Evolutionary conservation across 805 yeast species (phyloP).

Genomic region (Pichia pseudocactophila): DNA sequence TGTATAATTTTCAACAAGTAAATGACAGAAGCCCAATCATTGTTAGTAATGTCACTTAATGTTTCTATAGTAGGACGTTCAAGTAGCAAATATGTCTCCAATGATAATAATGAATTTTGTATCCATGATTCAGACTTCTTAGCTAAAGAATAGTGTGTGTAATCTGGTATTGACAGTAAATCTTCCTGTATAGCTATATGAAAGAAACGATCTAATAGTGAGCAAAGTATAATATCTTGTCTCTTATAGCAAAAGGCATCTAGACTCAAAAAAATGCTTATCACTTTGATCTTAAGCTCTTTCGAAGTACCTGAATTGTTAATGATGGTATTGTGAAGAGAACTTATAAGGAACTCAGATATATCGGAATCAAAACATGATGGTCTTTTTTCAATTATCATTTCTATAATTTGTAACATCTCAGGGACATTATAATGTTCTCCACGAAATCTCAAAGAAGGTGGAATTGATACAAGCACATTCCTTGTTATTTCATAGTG

Average conservation of each 20-base stretch:
- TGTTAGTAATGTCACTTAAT: too few species aligned
- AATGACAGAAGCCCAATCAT: too few species aligned
- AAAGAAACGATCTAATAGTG: slow-evolving; percentile 2
- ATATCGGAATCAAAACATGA: not conserved
- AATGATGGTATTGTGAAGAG: slow-evolving; percentile 3
- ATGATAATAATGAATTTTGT: slow-evolving; percentile 1
- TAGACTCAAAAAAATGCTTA: too few species aligned
- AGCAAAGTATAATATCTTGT: not conserved
- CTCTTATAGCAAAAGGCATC: too few species aligned
- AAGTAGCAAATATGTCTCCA: not conserved
- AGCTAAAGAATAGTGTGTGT: not conserved
- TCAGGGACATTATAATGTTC: too few species aligned
- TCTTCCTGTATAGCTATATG: not conserved
- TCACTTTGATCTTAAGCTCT: not conserved
- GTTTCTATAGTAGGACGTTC: not conserved
- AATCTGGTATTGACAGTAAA: not conserved
- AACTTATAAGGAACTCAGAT: not conserved
- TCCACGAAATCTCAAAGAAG: too few species aligned
- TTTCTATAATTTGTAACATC: too few species aligned
- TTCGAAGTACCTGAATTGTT: not conserved
- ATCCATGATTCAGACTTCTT: slow-evolving; percentile 1
- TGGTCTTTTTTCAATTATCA: not conserved
- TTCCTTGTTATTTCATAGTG: too few species aligned
- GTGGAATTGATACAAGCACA: too few species aligned
- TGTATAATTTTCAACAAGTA: too few species aligned